phyloP scores from a whole-genome alignment of 2,329 filamentous ascomycete species.

The Metarhizium anisopliae region DNA sequence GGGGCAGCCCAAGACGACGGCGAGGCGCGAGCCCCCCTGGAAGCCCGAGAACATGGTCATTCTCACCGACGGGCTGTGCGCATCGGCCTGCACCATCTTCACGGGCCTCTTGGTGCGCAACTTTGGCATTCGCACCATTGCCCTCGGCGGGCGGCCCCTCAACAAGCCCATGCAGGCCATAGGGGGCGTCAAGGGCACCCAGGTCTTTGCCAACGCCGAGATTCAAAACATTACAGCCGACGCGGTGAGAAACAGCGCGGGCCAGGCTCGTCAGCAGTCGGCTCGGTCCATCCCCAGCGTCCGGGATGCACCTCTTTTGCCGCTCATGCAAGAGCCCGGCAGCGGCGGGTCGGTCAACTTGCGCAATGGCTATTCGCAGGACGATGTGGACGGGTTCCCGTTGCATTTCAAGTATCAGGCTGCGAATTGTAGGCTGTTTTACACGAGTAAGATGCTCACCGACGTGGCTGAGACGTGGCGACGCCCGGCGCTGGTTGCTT shows the following conservation, averaged over 20 bases:
- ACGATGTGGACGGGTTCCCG: conserved; percentile 25
- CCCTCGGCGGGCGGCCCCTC: conserved; percentile 46
- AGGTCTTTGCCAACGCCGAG: conserved; percentile 21
- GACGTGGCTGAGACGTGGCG: neutral
- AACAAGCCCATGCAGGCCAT: conserved; percentile 44
- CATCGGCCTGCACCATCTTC: conserved; percentile 52
- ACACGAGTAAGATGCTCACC: conserved; percentile 23
- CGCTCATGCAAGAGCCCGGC: neutral
- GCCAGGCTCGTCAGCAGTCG: neutral
- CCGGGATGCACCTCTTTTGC: neutral
- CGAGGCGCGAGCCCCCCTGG: conserved; percentile 18
- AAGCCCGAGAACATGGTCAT: conserved; percentile 29
- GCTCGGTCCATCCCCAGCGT: neutral
- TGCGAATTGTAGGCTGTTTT: conserved; percentile 49
- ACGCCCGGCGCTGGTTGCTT: neutral
- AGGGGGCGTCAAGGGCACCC: conserved; percentile 48
- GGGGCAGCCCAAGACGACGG: too few species aligned
- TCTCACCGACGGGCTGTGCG: conserved; percentile 47
- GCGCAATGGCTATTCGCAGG: conserved; percentile 20
- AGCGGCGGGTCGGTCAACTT: conserved; percentile 5
- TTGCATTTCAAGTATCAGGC: conserved; percentile 49
- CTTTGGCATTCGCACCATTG: conserved; percentile 43
- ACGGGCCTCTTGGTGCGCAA: conserved; percentile 42
- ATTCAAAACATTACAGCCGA: conserved; percentile 5
- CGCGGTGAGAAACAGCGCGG: neutral